Evolutionary conservation across 495 filamentous ascomycete genomes (phyloP), one percentile per base, ranked within the genome.

Genomic region (Cryomyces minteri): DNA sequence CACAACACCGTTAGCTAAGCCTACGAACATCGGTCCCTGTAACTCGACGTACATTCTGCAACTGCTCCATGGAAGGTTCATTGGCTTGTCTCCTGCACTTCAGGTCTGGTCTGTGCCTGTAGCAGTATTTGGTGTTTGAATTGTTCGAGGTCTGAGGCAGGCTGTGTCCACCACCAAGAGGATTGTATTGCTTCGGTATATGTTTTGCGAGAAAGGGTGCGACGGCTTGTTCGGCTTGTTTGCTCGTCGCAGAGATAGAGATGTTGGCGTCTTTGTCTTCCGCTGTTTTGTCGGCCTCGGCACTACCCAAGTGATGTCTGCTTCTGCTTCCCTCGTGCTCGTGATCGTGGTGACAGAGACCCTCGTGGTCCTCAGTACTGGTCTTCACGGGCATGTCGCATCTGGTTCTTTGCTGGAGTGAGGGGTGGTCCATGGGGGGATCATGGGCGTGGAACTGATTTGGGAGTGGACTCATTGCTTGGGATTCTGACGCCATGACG

Each of bases 21-120:
- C 10, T 45, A n/a, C 25, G 28, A 44, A 51, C 41, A 41, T 38
- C 45, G 40, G 37, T 46, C 11, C 41, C 11, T 29, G 8, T 30
- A 18, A 30, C n/a, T 30, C 11, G 44, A 62, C 77, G 44, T 71
- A 86, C 83, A 55, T 74, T 75, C 57, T 96, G 90, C 46, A 99
- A 69, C 62, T 85, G 80, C 53, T 86, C 82, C 92, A 95, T 96
- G 36, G 88, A 87, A 33, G 83, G 79, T 60, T 96, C 90, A 64
- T 96, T 84, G 34, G 84, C 87, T 46, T 90, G 85, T 44, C 88
- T 72, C 44, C 84, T 67, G 62, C 90, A 99, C 65, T 94, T 94
- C 31, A 88, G 74, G 56, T 96, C 92, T 18, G 90, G 92, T 39
- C 83, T 73, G 59, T 99, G 90, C 31, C 90, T 77, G 61, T 99